A percentile compares a stretch with the other conserved stretches of the same genome.
phyloP scores from a whole-genome alignment of 1,284 basidiomycete species.

The Wallemia mellicola region DNA sequence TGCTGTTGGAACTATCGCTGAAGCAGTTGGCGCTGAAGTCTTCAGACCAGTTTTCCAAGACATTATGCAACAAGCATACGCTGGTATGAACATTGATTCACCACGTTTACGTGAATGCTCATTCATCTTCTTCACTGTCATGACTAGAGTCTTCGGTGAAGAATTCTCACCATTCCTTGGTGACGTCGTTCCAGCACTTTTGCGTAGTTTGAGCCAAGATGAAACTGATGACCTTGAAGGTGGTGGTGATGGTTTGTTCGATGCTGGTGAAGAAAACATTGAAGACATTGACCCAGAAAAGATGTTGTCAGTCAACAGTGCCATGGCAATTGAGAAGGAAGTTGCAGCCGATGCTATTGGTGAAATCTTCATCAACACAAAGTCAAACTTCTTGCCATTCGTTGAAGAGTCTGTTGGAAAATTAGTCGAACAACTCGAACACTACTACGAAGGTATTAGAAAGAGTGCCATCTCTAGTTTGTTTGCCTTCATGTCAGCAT shows the following conservation, averaged over 20 bases:
- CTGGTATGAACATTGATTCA: slow-evolving; percentile 58
- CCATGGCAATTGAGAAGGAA: slow-evolving; percentile 96
- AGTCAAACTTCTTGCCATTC: slow-evolving; percentile 63
- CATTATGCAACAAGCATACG: slow-evolving; percentile 85
- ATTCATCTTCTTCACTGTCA: slow-evolving; percentile 95
- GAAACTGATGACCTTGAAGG: slow-evolving; percentile 35
- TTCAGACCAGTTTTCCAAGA: slow-evolving; percentile 89
- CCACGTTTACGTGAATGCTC: slow-evolving; percentile 78
- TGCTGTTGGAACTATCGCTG: slow-evolving; percentile 88
- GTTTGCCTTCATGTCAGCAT: slow-evolving; percentile 65
- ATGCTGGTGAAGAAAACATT: slow-evolving; percentile 38
- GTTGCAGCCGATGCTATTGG: slow-evolving; percentile 92
- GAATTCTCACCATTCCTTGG: slow-evolving; percentile 74
- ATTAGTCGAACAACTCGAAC: slow-evolving; percentile 48
- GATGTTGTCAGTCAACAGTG: slow-evolving; percentile 59
- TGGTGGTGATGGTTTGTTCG: slow-evolving; percentile 26
- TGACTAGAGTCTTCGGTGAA: slow-evolving; percentile 81
- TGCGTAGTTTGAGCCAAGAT: slow-evolving; percentile 52
- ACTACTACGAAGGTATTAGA: slow-evolving; percentile 95
- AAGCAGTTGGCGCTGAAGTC: slow-evolving; percentile 74
- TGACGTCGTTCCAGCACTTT: slow-evolving; percentile 56
- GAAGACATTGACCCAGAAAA: slow-evolving; percentile 55
- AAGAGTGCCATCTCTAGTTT: slow-evolving; percentile 75
- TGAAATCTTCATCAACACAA: slow-evolving; percentile 58
- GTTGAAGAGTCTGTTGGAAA: slow-evolving; percentile 37